Conservation (phyloP, 257 asterid genomes). For the Nyctanthes arbortristis region DNA sequence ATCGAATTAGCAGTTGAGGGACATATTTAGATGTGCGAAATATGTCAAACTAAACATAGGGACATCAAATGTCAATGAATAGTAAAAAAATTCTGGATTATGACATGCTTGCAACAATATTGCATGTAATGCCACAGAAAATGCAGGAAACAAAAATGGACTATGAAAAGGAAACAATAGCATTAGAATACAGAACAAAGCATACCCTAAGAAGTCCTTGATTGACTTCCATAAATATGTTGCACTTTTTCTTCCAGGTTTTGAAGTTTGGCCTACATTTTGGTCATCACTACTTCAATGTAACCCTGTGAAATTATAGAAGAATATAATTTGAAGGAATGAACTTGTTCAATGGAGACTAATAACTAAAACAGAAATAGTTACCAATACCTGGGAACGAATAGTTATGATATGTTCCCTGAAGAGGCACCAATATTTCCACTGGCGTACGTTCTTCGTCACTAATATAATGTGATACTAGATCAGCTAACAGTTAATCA, state of each 20-base stretch:
- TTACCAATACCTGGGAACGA: constrained; percentile 34
- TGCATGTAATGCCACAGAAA: background rate
- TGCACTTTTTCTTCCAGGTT: constrained; percentile 31
- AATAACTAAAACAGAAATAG: constrained; percentile 16
- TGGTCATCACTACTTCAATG: constrained; percentile 26
- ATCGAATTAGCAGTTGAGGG: background rate
- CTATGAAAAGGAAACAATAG: background rate
- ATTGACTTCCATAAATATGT: constrained; percentile 65
- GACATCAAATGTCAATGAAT: no score
- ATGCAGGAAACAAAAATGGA: background rate
- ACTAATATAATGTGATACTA: constrained; percentile 42
- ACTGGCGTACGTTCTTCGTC: constrained; percentile 73
- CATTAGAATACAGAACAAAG: constrained; percentile 10
- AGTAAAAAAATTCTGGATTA: background rate
- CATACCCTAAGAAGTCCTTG: constrained; percentile 66
- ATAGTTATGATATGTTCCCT: constrained; percentile 41
- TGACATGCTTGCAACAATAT: constrained; percentile 6
- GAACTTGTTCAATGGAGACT: constrained; percentile 4
- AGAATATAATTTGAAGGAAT: constrained; percentile 4
- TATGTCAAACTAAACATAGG: background rate
- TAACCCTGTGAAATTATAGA: constrained; percentile 22
- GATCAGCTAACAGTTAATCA: constrained; percentile 20
- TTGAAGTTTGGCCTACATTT: constrained; percentile 35
- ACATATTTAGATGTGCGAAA: background rate
- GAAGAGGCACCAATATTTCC: constrained; percentile 70